Percentiles rank a stretch among this genome's conserved stretches.
Evolutionary conservation across 768 basidiomycete genomes (phyloP).

Genomic region (Xerocomellus intermedius): DNA sequence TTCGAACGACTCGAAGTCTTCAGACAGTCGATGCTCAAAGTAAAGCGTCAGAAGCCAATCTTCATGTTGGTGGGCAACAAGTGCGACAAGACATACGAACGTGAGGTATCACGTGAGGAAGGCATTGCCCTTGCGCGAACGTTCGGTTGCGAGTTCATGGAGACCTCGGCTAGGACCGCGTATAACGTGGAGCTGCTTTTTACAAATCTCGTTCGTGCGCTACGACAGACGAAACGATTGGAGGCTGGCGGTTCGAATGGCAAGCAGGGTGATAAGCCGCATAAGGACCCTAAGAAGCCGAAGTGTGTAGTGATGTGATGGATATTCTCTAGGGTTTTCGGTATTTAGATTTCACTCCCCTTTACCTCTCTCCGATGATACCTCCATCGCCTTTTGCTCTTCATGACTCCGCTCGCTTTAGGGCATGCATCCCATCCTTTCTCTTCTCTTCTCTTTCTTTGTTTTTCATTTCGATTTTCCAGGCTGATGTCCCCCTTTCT

Average conservation of each 20-base stretch:
- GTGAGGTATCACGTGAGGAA: constrained; percentile 90
- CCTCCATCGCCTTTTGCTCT: constrained; percentile 46
- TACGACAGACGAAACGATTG: constrained; percentile 64
- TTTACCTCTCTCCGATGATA: constrained; percentile 81
- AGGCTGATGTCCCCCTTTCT: constrained; percentile 32
- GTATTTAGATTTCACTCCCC: constrained; percentile 63
- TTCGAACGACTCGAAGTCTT: constrained; percentile 90
- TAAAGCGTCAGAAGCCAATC: constrained; percentile 80
- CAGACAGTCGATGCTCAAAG: constrained; percentile 85
- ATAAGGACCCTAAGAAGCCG: constrained; percentile 46
- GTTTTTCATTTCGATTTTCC: constrained; percentile 22
- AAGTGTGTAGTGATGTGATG: constrained; percentile 82
- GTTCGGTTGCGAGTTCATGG: constrained; percentile 91
- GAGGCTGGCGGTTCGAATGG: constrained; percentile 48
- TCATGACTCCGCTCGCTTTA: constrained; percentile 25
- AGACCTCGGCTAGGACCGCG: constrained; percentile 95
- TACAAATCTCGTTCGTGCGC: constrained; percentile 77
- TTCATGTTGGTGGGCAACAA: constrained; percentile 98
- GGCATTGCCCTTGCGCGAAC: constrained; percentile 76
- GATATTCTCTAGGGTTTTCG: constrained; percentile 57
- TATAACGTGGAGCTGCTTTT: constrained; percentile 91
- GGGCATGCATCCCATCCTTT: constrained; percentile 25
- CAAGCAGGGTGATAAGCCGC: constrained; percentile 39
- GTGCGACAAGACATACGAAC: constrained; percentile 85
- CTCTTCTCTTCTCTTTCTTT: constrained; percentile 15